phyloP scores from a whole-genome alignment of 2,329 filamentous ascomycete species.

The Aspergillus arachidicola region DNA sequence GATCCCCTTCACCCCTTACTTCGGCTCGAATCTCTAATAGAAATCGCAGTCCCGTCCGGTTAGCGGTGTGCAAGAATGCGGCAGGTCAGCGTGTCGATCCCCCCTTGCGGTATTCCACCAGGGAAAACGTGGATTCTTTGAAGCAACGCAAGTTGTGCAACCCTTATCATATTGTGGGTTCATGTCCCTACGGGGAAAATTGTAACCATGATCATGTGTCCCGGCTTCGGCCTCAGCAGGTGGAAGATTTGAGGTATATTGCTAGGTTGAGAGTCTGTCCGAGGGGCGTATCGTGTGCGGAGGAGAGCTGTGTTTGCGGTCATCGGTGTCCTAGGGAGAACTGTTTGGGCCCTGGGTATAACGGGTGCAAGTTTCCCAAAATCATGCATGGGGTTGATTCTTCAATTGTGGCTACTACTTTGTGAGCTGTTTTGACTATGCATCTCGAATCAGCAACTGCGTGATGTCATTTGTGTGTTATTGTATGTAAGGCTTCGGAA shows the following conservation, averaged over 20 bases:
- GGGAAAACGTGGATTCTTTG: conserved; percentile 23
- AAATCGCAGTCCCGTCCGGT: not conserved
- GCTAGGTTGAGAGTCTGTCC: conserved; percentile 33
- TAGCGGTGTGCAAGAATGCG: conserved; percentile 9
- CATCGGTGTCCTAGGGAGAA: conserved; percentile 29
- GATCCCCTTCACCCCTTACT: conserved; percentile 3
- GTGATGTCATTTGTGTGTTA: not conserved
- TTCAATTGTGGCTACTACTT: not conserved
- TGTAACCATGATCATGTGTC: conserved; percentile 34
- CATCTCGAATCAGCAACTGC: not conserved
- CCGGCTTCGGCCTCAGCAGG: conserved; percentile 22
- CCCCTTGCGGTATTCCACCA: conserved; percentile 19
- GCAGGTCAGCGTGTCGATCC: conserved; percentile 28
- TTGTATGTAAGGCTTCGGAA: not conserved
- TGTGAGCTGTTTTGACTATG: not conserved
- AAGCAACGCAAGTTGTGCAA: conserved; percentile 39
- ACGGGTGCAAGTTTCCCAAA: conserved; percentile 2
- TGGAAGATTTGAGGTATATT: conserved; percentile 33
- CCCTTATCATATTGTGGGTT: conserved; percentile 33
- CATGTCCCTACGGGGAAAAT: conserved; percentile 17
- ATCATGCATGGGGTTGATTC: not conserved
- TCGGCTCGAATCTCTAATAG: not conserved
- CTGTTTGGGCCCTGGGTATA: conserved; percentile 22
- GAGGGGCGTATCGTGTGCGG: conserved; percentile 30
- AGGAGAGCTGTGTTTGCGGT: conserved; percentile 29